Conservation (phyloP, 225 moss, liverwort and hornwort species). For the Polytrichum formosum region DNA sequence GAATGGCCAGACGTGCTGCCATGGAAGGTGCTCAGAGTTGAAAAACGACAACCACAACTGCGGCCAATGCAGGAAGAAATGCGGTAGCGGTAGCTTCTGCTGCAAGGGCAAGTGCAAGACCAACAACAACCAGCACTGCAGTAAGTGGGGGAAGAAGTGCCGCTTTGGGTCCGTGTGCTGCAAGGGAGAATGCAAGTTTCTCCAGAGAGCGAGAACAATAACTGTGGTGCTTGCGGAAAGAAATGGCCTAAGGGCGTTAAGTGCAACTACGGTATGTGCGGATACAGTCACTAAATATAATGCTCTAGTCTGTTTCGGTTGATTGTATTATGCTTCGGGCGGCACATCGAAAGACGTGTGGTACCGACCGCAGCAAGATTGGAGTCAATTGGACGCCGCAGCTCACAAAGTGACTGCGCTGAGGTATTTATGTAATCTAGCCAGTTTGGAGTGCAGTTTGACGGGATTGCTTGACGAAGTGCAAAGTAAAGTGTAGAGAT, state of each 20-base stretch:
- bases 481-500: no score
- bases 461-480: no score
- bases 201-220: constrained; percentile 17
- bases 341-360: no score
- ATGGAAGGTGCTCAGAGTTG: background rate
- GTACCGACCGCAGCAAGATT: no score
- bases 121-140: background rate
- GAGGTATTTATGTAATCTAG: no score
- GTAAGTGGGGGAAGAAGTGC: constrained; percentile 1
- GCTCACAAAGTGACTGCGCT: no score
- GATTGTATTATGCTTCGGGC: no score
- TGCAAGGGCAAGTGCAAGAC: constrained; percentile 15
- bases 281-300: background rate
- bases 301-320: no score
- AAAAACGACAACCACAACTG: background rate
- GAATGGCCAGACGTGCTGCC: background rate
- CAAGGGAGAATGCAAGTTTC: constrained; percentile 14
- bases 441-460: no score
- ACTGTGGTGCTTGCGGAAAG: constrained; percentile 30
- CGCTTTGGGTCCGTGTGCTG: constrained; percentile 19
- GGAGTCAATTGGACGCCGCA: no score
- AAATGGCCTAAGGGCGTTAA: constrained; percentile 16
- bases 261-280: constrained; percentile 30
- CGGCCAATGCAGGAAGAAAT: no score
- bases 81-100: background rate